A percentile compares a stretch with the other conserved stretches of the same genome.
phyloP scores from a whole-genome alignment of 1,284 basidiomycete species.

The Rhodotorula mucilaginosa region DNA sequence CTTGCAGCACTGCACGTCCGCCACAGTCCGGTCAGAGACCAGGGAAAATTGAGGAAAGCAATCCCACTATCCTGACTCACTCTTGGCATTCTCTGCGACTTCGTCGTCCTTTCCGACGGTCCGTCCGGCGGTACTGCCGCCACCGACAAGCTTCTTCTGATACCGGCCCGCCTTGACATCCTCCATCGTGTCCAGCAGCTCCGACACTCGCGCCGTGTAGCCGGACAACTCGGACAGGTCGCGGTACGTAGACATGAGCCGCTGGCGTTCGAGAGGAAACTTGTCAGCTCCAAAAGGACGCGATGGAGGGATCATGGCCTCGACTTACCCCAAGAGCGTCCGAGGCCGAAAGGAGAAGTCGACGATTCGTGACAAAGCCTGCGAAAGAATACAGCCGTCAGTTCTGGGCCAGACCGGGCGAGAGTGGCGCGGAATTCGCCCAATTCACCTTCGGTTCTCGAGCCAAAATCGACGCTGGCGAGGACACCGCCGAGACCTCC shows the following conservation, averaged over 20 bases:
- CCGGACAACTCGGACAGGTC: conserved; percentile 93
- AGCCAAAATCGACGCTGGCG: conserved; percentile 63
- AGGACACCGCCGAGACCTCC: neutral
- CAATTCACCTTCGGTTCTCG: conserved; percentile 73
- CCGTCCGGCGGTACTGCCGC: conserved; percentile 57
- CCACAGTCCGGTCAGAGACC: neutral
- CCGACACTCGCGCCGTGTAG: conserved; percentile 86
- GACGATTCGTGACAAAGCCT: conserved; percentile 74
- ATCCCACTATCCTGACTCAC: conserved; percentile 54
- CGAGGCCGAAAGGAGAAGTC: conserved; percentile 68
- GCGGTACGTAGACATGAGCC: conserved; percentile 83
- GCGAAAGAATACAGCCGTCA: neutral
- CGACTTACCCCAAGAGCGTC: conserved; percentile 56
- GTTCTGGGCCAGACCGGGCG: neutral
- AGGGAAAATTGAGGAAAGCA: no score
- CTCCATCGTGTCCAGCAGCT: conserved; percentile 86
- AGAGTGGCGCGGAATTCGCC: neutral
- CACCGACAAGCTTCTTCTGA: conserved; percentile 79
- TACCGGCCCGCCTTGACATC: conserved; percentile 81
- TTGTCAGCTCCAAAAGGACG: neutral
- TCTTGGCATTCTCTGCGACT: conserved; percentile 61
- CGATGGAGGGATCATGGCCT: neutral
- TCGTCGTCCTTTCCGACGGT: conserved; percentile 9
- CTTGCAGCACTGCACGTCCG: conserved; percentile 63
- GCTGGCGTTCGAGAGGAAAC: conserved; percentile 9